Base-by-base conservation (phyloP, 108 stramenopile species). In the Chaetoceros tenuissimus region DNA sequence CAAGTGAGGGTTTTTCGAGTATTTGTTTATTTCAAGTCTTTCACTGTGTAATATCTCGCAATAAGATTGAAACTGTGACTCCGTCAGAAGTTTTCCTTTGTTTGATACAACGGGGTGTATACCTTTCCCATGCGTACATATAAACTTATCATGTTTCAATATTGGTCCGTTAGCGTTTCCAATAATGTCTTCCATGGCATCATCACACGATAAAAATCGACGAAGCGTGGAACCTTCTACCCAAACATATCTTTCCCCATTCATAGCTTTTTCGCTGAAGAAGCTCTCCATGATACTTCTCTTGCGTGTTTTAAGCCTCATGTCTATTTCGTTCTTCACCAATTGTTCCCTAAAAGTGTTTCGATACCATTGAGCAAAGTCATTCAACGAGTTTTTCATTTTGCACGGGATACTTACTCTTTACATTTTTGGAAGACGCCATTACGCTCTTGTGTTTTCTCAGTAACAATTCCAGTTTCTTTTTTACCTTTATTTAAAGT, bases 21-120 rank as follows among this genome's bases (percentile, higher is more conserved):
- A 48, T 28, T 3, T 28, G 52, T 28, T 65, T 53, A 34, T 48
- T 23, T 31, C 48, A 63, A 22, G 28, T 22, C 58, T 66, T 50
- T 83, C 82, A 31, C 55, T 49, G 2, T 26, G 2, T 5, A 89
- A 23, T 26, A 84, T 57, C 0, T 50, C 51, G 8, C 64, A 25
- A 22, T 74, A 66, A 1, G 63, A 57, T 16, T 77, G 65, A 53
- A 69, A 92, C 0, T 71, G 20, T 18, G 60, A 48, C 30, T 43
- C 22, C 46, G 81, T 68, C 1, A 92, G 57, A 18, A 87, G 50
- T 66, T 92, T 92, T 26, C 85, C 79, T 22, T 46, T 40, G 24
- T 73, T 55, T 26, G 78, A 79, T 22, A 50, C 58, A 30, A 44
- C 43, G 20, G 89, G 89, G 50, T 69, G 67, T 23, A 69, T 51